These are phyloP conservation scores for Trichoderma simmonsii DNA, from an alignment of 2,329 filamentous ascomycete genomes.

Conservation along the genomic window DNA sequence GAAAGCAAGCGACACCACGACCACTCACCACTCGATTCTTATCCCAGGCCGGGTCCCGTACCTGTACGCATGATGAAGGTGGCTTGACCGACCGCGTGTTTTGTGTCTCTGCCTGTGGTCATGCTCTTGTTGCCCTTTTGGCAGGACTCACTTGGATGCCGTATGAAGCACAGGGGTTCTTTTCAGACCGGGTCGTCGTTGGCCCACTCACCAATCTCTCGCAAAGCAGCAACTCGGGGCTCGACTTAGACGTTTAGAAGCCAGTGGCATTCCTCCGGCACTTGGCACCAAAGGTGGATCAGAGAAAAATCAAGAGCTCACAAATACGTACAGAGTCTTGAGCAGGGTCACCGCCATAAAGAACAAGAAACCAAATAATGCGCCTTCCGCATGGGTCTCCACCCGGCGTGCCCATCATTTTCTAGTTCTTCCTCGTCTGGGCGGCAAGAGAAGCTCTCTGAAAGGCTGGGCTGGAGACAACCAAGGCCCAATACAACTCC, in stretches of 20 bases:
- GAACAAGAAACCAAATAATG: not conserved
- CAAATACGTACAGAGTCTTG: not conserved
- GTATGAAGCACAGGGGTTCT: not conserved
- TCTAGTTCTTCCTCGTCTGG: conserved; percentile 25
- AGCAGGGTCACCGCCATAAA: conserved; percentile 14
- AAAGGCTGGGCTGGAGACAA: conserved; percentile 33
- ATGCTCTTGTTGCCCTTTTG: not conserved
- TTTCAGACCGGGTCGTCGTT: not conserved
- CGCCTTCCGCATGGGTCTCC: conserved; percentile 7
- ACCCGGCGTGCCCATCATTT: conserved; percentile 21
- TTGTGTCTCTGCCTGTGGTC: not conserved
- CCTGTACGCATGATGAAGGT: not conserved
- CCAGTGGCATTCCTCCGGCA: conserved; percentile 6
- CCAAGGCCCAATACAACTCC: conserved; percentile 12
- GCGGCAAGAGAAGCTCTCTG: conserved; percentile 39
- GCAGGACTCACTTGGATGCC: not conserved
- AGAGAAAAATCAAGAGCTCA: not conserved
- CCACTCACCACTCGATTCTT: not conserved
- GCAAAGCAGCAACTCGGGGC: not conserved
- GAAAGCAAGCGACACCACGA: conserved; percentile 2
- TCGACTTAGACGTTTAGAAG: not conserved
- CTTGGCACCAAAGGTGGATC: conserved; percentile 7
- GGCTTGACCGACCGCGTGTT: not conserved
- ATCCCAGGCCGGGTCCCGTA: not conserved
- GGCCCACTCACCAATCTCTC: not conserved